phyloP scores from a whole-genome alignment of 805 yeast genomes.

The Wickerhamomyces sydowiorum region DNA sequence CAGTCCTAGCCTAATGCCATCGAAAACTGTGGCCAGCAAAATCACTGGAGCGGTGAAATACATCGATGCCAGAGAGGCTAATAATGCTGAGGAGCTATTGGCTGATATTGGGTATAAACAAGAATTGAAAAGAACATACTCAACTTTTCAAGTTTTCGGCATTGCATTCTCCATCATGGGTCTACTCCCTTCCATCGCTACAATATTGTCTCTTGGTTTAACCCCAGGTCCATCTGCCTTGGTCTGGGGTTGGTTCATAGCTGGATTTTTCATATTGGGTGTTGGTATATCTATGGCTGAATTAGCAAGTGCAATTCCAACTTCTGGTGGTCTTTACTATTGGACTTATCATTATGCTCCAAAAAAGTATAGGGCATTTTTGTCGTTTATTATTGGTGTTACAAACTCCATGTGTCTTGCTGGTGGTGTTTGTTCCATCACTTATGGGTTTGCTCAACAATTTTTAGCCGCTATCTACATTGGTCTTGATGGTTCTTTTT shows the following conservation, averaged over 20 bases:
- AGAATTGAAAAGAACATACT: constrained; percentile 52
- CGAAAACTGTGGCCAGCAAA: not conserved
- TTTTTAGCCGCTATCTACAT: constrained; percentile 45
- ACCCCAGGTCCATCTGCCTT: constrained; percentile 50
- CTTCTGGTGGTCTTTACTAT: constrained; percentile 65
- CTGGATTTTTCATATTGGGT: constrained; percentile 45
- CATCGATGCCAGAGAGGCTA: constrained; percentile 17
- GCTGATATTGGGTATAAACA: constrained; percentile 54
- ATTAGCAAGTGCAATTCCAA: constrained; percentile 58
- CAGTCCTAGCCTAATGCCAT: too few species aligned
- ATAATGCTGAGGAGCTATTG: constrained; percentile 6
- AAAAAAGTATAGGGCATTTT: constrained; percentile 35
- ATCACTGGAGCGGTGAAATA: constrained; percentile 7
- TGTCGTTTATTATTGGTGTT: constrained; percentile 55
- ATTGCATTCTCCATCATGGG: constrained; percentile 66
- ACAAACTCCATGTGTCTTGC: constrained; percentile 57
- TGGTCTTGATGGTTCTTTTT: constrained; percentile 39
- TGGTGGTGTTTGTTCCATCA: constrained; percentile 57
- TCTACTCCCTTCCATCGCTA: constrained; percentile 52
- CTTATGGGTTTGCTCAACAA: constrained; percentile 56
- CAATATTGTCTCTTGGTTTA: constrained; percentile 43
- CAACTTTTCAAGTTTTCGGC: constrained; percentile 57
- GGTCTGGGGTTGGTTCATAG: constrained; percentile 65
- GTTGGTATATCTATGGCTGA: constrained; percentile 58
- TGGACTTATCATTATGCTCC: constrained; percentile 63